A percentile compares a stretch with the other conserved stretches of the same genome.
phyloP scores from a whole-genome alignment of 345 rosid species.

The Syzygium grande region DNA sequence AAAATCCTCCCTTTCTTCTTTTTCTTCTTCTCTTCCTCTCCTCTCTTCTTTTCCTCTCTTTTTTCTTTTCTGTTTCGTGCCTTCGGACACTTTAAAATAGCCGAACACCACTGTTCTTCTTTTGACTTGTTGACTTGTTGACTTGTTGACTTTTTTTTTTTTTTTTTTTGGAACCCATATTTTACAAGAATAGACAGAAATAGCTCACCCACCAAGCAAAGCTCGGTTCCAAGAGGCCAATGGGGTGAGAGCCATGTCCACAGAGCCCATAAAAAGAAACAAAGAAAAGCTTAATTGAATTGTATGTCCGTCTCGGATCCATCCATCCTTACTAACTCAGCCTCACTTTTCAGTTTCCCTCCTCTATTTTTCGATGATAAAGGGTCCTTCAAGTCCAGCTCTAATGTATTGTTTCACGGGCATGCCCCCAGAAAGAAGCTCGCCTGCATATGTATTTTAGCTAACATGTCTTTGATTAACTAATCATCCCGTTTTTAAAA shows the following conservation, averaged over 20 bases:
- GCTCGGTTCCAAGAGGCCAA: constrained; percentile 3
- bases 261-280: neutral
- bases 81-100: too few relatives aligned
- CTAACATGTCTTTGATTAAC: neutral
- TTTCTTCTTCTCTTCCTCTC: too few relatives aligned
- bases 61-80: too few relatives aligned
- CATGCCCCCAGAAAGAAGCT: neutral
- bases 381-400: constrained; percentile 26
- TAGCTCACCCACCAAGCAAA: constrained; percentile 39
- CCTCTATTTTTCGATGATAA: neutral
- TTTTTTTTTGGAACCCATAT: too few relatives aligned
- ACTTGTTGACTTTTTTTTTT: too few relatives aligned
- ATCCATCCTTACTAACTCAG: neutral
- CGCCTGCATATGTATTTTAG: neutral
- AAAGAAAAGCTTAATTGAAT: constrained; percentile 6
- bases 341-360: constrained; percentile 6
- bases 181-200: neutral
- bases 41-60: too few relatives aligned
- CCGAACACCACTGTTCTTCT: too few relatives aligned
- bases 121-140: too few relatives aligned
- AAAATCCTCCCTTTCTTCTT: too few relatives aligned
- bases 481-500: neutral
- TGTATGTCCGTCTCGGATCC: neutral
- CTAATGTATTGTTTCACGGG: constrained; percentile 22
- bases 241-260: constrained; percentile 38